Evolutionary conservation across 352 stramenopile genomes (phyloP), one percentile per base, ranked within the genome.

Genomic region (Ophiocytium majus): DNA sequence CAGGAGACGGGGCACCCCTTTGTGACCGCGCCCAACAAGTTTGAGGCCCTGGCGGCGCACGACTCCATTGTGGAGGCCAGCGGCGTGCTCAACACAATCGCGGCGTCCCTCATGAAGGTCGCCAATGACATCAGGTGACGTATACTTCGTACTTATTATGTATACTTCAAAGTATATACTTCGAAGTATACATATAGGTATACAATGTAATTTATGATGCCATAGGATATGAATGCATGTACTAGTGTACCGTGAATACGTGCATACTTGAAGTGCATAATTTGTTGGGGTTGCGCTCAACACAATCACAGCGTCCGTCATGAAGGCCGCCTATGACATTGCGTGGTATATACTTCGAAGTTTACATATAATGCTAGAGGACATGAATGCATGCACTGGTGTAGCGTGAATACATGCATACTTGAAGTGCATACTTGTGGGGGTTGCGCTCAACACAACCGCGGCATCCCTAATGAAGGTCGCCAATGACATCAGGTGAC

Each of bases 1-100:
- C 89, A 97, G 10, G 93, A 97, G 85, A 98, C 96, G 50, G 92
- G 91, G 9, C 87, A 98, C 31, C 94, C 95, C 17, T 98, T 99
- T 89, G 89, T 95, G 63, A 98, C 96, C 63, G 96, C 96, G 1
- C 93, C 94, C n/a, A 98, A 98, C 91, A 98, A 98, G 89, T 99
- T 98, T 89, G 95, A 98, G 57, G 93, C 94, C 19, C 90, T 98
- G 0, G 95, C 94, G 0, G 95, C 93, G 0, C 95, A 97, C 63
- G 95, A 98, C 91, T 91, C 93, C n/a, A 90, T 98, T 28, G 93
- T 98, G 0, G 94, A 98, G 90, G 90, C 94, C 31, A 97, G 93
- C 75, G 94, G 93, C 9, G 93, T 93, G 28, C 91, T 98, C 43
- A 98, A 98, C 86, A 92, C 92, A 0, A 91, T 97, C 23, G 95